Conservation (phyloP, 495 filamentous ascomycete genomes). For the Xylaria curta region DNA sequence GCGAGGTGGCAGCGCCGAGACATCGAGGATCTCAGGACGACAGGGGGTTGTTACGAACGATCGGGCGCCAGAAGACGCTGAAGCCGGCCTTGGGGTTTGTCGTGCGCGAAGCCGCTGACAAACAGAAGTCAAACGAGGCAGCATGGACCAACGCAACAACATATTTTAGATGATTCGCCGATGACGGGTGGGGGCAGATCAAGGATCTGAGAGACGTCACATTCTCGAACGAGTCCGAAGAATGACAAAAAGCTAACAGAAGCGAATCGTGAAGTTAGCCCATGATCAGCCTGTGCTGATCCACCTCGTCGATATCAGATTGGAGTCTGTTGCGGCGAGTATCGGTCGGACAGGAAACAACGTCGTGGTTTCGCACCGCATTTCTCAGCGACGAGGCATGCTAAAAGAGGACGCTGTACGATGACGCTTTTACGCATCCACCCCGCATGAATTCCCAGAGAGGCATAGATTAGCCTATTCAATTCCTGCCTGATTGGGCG, state of each 20-base stretch:
- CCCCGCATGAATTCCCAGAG: too few species aligned
- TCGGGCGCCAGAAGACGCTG: constrained; percentile 30
- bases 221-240: constrained; percentile 10
- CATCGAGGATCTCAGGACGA: constrained; percentile 55
- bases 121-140: constrained; percentile 22
- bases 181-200: not conserved
- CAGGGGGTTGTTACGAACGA: constrained; percentile 53
- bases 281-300: constrained; percentile 15
- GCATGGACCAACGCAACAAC: constrained; percentile 7
- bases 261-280: constrained; percentile 8
- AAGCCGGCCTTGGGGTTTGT: not conserved
- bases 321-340: not conserved
- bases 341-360: not conserved
- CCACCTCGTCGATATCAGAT: not conserved
- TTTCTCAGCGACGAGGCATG: not conserved
- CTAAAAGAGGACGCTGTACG: not conserved
- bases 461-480: too few species aligned
- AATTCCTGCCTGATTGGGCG: too few species aligned
- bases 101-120: constrained; percentile 7
- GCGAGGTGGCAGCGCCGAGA: constrained; percentile 59
- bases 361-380: not conserved
- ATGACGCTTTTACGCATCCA: too few species aligned
- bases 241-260: not conserved
- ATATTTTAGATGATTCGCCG: constrained; percentile 8
- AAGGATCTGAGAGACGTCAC: constrained; percentile 11